Percentiles rank a stretch among this genome's conserved stretches.
Evolutionary conservation across 2,329 filamentous ascomycete genomes (phyloP).

Genomic region (Hysterium pulicare): DNA sequence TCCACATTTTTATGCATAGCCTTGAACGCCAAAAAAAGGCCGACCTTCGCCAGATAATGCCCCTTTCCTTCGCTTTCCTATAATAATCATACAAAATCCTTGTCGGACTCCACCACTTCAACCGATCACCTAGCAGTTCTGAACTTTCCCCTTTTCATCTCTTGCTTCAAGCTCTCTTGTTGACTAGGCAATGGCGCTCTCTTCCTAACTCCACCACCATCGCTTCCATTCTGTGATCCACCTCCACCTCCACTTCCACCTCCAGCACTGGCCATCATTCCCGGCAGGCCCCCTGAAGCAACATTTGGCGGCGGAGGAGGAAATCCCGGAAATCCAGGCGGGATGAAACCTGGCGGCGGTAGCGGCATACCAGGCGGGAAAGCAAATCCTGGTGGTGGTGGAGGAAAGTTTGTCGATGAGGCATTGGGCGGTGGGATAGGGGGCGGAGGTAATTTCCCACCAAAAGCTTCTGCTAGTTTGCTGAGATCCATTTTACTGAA

Average conservation of each 20-base stretch:
- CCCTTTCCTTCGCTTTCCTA: no score
- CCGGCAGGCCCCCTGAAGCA: slow-evolving; percentile 27
- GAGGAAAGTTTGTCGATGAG: slow-evolving; percentile 20
- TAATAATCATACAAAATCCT: no score
- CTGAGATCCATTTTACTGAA: slow-evolving; percentile 16
- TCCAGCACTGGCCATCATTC: slow-evolving; percentile 25
- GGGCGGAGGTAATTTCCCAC: slow-evolving; percentile 35
- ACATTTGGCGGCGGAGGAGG: slow-evolving; percentile 26
- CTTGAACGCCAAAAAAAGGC: no score
- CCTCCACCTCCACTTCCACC: slow-evolving; percentile 36
- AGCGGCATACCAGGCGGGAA: slow-evolving; percentile 38
- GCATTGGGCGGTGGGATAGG: slow-evolving; percentile 25
- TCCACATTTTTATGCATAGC: no score
- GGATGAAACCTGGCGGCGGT: slow-evolving; percentile 22
- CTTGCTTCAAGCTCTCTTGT: slow-evolving; percentile 73
- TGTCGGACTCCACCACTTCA: no score
- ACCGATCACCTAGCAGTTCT: no score
- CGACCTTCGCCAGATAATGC: no score
- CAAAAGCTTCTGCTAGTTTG: slow-evolving; percentile 33
- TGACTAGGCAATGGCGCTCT: slow-evolving; percentile 76
- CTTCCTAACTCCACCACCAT: slow-evolving; percentile 46
- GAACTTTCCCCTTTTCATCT: slow-evolving; percentile 63
- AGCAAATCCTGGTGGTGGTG: slow-evolving; percentile 18
- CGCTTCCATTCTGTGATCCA: slow-evolving; percentile 23
- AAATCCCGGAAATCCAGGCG: slow-evolving; percentile 17